Base-by-base conservation (phyloP, 495 filamentous ascomycete genomes). In the Copromyces sp. region DNA sequence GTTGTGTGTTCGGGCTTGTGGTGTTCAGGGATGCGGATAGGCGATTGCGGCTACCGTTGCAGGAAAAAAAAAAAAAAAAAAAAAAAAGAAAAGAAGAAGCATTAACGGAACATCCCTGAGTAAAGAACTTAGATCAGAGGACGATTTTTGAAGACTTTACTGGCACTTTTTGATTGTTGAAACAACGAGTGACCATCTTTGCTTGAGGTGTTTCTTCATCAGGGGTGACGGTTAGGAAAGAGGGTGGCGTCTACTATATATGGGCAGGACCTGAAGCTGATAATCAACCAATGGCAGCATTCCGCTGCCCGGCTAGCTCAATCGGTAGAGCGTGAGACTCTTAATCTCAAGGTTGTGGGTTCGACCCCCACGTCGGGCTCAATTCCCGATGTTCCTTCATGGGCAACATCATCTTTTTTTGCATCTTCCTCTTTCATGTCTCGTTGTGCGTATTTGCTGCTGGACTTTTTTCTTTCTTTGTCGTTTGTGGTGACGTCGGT, bases 301-400 rank as follows among this genome's bases (percentile, higher is more conserved):
- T 65, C 11, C 29, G 53, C 53, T 65, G 69, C 69, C 69, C 69
- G 76, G 87, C 86, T 90, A 90, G 87, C 87, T 90, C 88, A 90
- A 89, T 90, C 87, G 87, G 87, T 88, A 89, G 88, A 90, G 88
- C 88, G 88, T 89, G 85, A 88, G 88, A 90, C 88, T 90, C 87
- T 90, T 90, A 89, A 89, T 61, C 53, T 61, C 53, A 61, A 61
- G 53, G 53, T 61, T 61, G 53, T 47, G 44, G 44, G 44, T 47
- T 47, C 44, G 44, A 47, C 44, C 44, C 44, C 44, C 44, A 47
- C 45, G 53, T 61, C 53, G 53, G 53, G 53, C 53, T 61, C 53
- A 61, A 61, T 61, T 61, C 53, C 53, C 53, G 53, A 32, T 61
- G 53, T 61, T 61, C 53, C 45, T 53, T 53, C 11, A 1, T 29